Evolutionary conservation across 163 green algal genomes (phyloP).

Genomic region (Scenedesmus sp.): DNA sequence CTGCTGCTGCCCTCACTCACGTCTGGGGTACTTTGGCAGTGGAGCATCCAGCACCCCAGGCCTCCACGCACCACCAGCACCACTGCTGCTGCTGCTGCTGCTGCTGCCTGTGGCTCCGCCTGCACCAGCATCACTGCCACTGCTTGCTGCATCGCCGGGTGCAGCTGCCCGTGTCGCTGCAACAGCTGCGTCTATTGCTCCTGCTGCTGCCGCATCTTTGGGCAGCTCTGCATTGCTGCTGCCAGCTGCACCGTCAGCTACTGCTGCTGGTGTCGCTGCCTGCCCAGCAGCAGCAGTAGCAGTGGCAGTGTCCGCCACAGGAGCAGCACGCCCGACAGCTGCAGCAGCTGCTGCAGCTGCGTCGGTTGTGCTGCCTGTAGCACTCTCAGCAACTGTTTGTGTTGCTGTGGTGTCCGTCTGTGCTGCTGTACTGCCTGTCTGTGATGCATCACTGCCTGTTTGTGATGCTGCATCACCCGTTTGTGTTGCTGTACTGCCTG

Average conservation of each 20-base stretch:
- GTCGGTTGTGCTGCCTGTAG: not conserved
- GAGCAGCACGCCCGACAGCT: not conserved
- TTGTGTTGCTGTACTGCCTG: not conserved
- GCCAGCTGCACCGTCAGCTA: not conserved
- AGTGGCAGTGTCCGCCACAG: not conserved
- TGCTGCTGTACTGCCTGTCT: not conserved
- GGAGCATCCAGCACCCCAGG: constrained; percentile 28
- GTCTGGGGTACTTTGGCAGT: constrained; percentile 31
- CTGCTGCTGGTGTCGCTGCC: not conserved
- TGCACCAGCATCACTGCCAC: not conserved
- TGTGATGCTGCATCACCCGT: no score
- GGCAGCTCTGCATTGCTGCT: not conserved
- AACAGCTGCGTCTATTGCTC: not conserved
- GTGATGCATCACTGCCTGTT: no score
- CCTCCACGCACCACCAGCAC: not conserved
- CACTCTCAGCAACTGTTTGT: not conserved
- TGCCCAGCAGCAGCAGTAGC: not conserved
- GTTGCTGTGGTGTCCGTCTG: not conserved
- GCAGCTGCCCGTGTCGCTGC: not conserved
- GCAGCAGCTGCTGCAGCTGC: constrained; percentile 7
- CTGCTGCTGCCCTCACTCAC: constrained; percentile 18
- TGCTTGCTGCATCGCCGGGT: not conserved
- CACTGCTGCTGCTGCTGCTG: not conserved
- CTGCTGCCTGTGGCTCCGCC: not conserved
- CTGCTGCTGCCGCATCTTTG: not conserved